Percentiles rank a stretch among this genome's conserved stretches.
Evolutionary conservation across 352 stramenopile genomes (phyloP).

Genomic region (Blastocystis sp.): DNA sequence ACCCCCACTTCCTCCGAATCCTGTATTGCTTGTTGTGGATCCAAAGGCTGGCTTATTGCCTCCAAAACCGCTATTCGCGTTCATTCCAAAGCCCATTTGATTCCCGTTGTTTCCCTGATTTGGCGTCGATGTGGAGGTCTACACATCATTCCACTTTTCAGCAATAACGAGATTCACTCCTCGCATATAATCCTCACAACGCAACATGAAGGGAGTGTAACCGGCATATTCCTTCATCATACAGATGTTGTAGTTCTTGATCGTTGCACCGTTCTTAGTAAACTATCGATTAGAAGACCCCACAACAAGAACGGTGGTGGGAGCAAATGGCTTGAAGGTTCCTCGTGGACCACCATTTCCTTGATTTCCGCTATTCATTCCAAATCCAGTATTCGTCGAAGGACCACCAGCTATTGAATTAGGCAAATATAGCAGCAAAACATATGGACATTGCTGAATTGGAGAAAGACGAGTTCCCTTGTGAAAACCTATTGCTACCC

Average conservation of each 20-base stretch:
- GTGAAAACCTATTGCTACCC: neutral
- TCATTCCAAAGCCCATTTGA: slow-evolving; percentile 1
- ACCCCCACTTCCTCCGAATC: slow-evolving; percentile 1
- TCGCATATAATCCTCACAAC: slow-evolving; percentile 48
- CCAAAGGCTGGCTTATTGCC: neutral
- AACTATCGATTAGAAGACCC: slow-evolving; percentile 28
- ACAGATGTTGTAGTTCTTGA: slow-evolving; percentile 51
- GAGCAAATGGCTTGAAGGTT: slow-evolving; percentile 52
- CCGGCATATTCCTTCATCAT: slow-evolving; percentile 34
- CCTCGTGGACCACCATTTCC: neutral
- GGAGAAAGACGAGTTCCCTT: neutral
- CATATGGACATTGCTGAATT: neutral
- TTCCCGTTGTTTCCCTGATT: neutral
- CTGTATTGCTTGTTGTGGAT: neutral
- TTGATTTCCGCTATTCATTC: neutral
- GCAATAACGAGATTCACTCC: neutral
- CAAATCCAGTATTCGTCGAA: neutral
- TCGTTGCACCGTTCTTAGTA: slow-evolving; percentile 4
- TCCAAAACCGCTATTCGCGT: neutral
- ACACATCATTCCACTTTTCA: neutral
- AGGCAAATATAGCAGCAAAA: neutral
- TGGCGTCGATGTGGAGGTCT: neutral
- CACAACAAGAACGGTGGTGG: neutral
- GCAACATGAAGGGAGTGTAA: slow-evolving; percentile 9
- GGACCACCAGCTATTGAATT: neutral